Evolutionary conservation across 192 early-diverging fungal genomes (phyloP), one percentile per base, ranked within the genome.

Genomic region (Linnemannia zychae): DNA sequence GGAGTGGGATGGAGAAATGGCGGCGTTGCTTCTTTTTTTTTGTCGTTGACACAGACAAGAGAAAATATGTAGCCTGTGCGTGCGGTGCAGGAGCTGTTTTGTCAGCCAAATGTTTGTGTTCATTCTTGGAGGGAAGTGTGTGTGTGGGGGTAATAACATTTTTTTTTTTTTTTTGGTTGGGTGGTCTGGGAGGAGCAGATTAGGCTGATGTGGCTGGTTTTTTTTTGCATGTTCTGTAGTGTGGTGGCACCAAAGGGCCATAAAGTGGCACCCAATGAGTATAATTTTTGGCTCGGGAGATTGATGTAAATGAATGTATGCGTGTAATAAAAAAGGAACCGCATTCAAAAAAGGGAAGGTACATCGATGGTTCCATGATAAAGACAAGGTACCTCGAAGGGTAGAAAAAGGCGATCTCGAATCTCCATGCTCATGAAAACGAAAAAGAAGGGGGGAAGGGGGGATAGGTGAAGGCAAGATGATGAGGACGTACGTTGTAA

Each of bases 31-130:
- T 60, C 28, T 57, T 52, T 52, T 4, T 52, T 52, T 52, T 16
- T 52, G 50, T 52, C 13, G 57, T 28, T 60, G 53, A 9, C 9
- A 18, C n/a, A 28, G 53, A n/a, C 18, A 24, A 11, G 3, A 13
- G 9, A 3, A 31, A 28, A 63, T 2, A 60, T 44, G 40, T 44
- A 63, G 57, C 57, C 57, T 60, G 28, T 63, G 57, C 57, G 28
- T 63, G 57, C 57, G 57, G 57, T 63, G 57, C 57, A 60, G 22
- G 52, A 53, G 57, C 24, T 63, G 24, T 31, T 63, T 63, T 63
- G 57, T 63, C 57, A 63, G 28, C 57, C 57, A 63, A 63, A 33
- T 63, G 24, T 63, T 28, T 60, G 24, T 63, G 57, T 63, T 31
- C 9, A 33, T 63, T n/a, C 57, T 63, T 3, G 24, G 24, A 12